Percentiles rank a stretch among this genome's conserved stretches.
phyloP scores from a whole-genome alignment of 2,329 filamentous ascomycete genomes.

The Fusarium aywerte region DNA sequence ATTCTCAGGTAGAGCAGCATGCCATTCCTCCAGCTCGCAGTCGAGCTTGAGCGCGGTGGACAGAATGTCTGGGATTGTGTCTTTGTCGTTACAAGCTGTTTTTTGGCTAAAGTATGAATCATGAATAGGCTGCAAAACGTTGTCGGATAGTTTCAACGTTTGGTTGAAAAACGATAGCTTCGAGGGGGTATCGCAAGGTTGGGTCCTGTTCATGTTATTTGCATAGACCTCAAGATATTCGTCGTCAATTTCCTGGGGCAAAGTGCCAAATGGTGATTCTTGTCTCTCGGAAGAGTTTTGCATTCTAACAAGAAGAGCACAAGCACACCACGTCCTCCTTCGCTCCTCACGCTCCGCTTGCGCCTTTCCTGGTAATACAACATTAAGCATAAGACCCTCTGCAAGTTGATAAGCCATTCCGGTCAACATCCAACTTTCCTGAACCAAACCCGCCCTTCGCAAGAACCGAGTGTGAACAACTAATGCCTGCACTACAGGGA shows the following conservation, averaged over 20 bases:
- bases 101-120: constrained; percentile 21
- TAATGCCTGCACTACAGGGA: constrained; percentile 42
- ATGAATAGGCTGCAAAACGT: constrained; percentile 38
- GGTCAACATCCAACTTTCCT: constrained; percentile 43
- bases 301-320: constrained; percentile 37
- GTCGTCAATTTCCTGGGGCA: constrained; percentile 43
- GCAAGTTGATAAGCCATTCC: constrained; percentile 43
- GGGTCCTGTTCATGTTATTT: constrained; percentile 11
- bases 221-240: constrained; percentile 35
- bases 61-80: constrained; percentile 23
- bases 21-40: constrained; percentile 40
- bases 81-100: not conserved
- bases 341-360: constrained; percentile 40
- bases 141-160: constrained; percentile 35
- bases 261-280: constrained; percentile 21
- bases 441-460: constrained; percentile 26
- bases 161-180: constrained; percentile 42
- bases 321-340: constrained; percentile 45
- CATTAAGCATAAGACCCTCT: constrained; percentile 40
- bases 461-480: constrained; percentile 43
- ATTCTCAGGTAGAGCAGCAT: constrained; percentile 35
- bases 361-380: constrained; percentile 39
- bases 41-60: constrained; percentile 35
- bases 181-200: constrained; percentile 37
- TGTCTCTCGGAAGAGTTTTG: constrained; percentile 33